These are phyloP conservation scores for Teunomyces lycoperdinae DNA, from an alignment of 805 yeast species.

Conservation along the genomic window DNA sequence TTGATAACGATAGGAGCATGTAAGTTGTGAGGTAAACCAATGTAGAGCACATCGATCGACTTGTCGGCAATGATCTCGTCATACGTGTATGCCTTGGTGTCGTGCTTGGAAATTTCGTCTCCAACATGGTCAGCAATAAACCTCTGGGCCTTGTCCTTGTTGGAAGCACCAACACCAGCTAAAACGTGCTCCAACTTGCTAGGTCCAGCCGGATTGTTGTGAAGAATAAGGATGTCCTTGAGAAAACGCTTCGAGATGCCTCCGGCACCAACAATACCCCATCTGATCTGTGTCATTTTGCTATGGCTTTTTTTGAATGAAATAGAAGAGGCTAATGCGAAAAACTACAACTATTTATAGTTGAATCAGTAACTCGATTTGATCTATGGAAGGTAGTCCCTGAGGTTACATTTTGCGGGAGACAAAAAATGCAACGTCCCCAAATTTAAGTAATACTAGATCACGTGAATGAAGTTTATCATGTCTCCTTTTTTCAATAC, in stretches of 20 bases:
- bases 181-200: conserved; percentile 30
- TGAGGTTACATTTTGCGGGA: not conserved
- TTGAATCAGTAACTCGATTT: not conserved
- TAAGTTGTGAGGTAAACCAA: conserved; percentile 54
- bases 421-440: not conserved
- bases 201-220: conserved; percentile 19
- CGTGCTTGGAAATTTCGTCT: conserved; percentile 13
- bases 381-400: conserved; percentile 1
- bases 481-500: too few relatives aligned
- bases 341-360: not conserved
- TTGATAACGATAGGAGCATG: conserved; percentile 46
- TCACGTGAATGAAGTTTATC: not conserved
- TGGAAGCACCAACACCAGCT: conserved; percentile 39
- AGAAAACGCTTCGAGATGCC: conserved; percentile 46
- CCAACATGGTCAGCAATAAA: conserved; percentile 25
- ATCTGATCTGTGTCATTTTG: conserved; percentile 19
- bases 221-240: conserved; percentile 29
- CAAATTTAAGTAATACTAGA: not conserved
- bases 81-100: conserved; percentile 28
- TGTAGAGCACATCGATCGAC: conserved; percentile 47
- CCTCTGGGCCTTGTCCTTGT: conserved; percentile 30
- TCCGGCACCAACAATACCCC: conserved; percentile 54
- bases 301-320: not conserved
- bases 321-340: not conserved
- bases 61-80: conserved; percentile 43